Base-by-base conservation (phyloP, 768 basidiomycete genomes). In the Thelephora ganbajun region DNA sequence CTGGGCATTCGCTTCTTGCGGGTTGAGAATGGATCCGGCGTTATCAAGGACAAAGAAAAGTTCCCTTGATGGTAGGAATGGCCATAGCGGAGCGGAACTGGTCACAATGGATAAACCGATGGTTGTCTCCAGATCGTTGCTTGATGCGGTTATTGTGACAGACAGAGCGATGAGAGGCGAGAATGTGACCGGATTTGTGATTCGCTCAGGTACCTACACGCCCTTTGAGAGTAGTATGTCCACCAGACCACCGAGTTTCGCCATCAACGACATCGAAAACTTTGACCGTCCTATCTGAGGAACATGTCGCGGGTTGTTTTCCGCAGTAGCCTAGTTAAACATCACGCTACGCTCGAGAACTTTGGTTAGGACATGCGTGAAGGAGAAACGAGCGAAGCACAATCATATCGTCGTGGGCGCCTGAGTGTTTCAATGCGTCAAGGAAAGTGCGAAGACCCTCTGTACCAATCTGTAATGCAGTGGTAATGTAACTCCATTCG, bases 61-160 rank as follows among this genome's bases (percentile, higher is more conserved):
- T n/a, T n/a, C n/a, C n/a, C n/a, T n/a, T n/a, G n/a, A n/a, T n/a
- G n/a, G n/a, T n/a, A n/a, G n/a, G n/a, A n/a, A n/a, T n/a, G n/a
- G n/a, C n/a, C n/a, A n/a, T n/a, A n/a, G n/a, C n/a, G n/a, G n/a
- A n/a, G n/a, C n/a, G n/a, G n/a, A n/a, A n/a, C n/a, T n/a, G n/a
- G n/a, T n/a, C n/a, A n/a, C n/a, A n/a, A n/a, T n/a, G n/a, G n/a
- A n/a, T n/a, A n/a, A n/a, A n/a, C n/a, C n/a, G n/a, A n/a, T n/a
- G n/a, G 84, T 63, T 98, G 92, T 59, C 93, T 96, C 96, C 96
- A 99, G 54, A 99, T 91, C 65, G 96, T 76, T 16, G 96, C 96
- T 57, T 94, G n/a, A n/a, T 89, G 42, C 96, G 92, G 56, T 99
- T 96, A 62, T 98, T n/a, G n/a, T n/a, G n/a, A n/a, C n/a, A n/a